phyloP scores from a whole-genome alignment of 768 basidiomycete species.

The Mycena alexandri region DNA sequence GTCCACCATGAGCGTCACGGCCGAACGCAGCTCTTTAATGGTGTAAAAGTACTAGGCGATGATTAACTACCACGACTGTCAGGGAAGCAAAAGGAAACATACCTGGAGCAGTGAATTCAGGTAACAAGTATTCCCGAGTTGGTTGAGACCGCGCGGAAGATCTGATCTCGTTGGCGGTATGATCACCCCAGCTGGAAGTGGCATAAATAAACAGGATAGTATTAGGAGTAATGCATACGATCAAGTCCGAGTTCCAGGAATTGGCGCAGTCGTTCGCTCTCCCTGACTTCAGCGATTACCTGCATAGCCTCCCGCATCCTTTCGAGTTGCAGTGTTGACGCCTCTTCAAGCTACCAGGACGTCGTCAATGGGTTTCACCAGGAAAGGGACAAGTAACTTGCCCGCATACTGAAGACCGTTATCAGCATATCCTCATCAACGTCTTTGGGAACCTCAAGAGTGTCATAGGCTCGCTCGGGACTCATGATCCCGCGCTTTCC shows the following conservation, averaged over 20 bases:
- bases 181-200: constrained; percentile 74
- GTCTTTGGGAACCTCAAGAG: constrained; percentile 77
- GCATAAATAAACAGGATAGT: constrained; percentile 10
- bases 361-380: constrained; percentile 22
- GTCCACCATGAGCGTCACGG: constrained; percentile 72
- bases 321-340: constrained; percentile 68
- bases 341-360: constrained; percentile 72
- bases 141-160: constrained; percentile 88
- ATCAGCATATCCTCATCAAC: constrained; percentile 84
- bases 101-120: constrained; percentile 85
- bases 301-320: constrained; percentile 80
- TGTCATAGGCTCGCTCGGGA: constrained; percentile 77
- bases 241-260: constrained; percentile 77
- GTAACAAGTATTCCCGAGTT: constrained; percentile 91
- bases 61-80: not conserved
- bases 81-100: constrained; percentile 27
- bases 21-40: constrained; percentile 89
- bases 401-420: constrained; percentile 79
- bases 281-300: constrained; percentile 80
- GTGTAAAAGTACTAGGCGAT: constrained; percentile 90
- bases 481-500: constrained; percentile 72
- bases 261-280: constrained; percentile 77
- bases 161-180: constrained; percentile 66
- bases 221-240: constrained; percentile 64
- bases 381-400: constrained; percentile 48